phyloP scores from a whole-genome alignment of 1,139 yeast genomes.

The Pichia sp. region DNA sequence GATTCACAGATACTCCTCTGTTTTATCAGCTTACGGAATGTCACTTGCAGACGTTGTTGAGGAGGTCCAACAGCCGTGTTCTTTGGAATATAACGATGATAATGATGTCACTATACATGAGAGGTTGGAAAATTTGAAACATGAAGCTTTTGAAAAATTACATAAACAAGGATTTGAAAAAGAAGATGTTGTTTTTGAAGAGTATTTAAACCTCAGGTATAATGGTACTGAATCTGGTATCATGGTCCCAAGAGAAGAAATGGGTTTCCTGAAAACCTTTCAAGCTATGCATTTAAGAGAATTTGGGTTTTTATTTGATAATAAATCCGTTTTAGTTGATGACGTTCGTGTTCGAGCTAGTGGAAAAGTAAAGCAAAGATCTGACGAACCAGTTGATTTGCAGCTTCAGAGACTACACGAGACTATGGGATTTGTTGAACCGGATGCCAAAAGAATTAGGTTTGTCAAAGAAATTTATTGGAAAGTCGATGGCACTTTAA shows the following conservation, averaged over 20 bases:
- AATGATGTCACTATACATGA: slow-evolving; percentile 25
- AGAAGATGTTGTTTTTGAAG: slow-evolving; percentile 35
- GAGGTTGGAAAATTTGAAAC: slow-evolving; percentile 30
- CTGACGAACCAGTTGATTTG: slow-evolving; percentile 19
- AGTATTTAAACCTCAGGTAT: slow-evolving; percentile 69
- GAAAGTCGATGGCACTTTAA: slow-evolving; percentile 10
- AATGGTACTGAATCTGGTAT: slow-evolving; percentile 83
- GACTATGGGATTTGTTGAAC: slow-evolving; percentile 9
- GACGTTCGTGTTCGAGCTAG: slow-evolving; percentile 71
- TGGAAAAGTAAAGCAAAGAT: slow-evolving; percentile 33
- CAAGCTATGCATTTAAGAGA: slow-evolving; percentile 46
- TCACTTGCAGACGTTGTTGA: slow-evolving; percentile 51
- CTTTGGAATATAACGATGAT: slow-evolving; percentile 27
- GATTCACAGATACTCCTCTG: slow-evolving; percentile 45
- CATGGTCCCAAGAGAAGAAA: slow-evolving; percentile 41
- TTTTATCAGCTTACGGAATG: slow-evolving; percentile 50
- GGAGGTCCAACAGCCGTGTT: slow-evolving; percentile 57
- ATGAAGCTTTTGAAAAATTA: slow-evolving; percentile 30
- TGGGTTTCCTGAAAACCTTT: slow-evolving; percentile 19
- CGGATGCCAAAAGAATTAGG: slow-evolving; percentile 12
- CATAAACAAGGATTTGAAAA: slow-evolving; percentile 38
- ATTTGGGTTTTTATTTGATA: slow-evolving; percentile 58
- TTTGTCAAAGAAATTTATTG: slow-evolving; percentile 20
- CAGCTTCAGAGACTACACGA: slow-evolving; percentile 17
- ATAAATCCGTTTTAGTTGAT: slow-evolving; percentile 59